Evolutionary conservation across 1,284 basidiomycete species (phyloP), one percentile per base, ranked within the genome.

Genomic region (Athelia psychrophila): DNA sequence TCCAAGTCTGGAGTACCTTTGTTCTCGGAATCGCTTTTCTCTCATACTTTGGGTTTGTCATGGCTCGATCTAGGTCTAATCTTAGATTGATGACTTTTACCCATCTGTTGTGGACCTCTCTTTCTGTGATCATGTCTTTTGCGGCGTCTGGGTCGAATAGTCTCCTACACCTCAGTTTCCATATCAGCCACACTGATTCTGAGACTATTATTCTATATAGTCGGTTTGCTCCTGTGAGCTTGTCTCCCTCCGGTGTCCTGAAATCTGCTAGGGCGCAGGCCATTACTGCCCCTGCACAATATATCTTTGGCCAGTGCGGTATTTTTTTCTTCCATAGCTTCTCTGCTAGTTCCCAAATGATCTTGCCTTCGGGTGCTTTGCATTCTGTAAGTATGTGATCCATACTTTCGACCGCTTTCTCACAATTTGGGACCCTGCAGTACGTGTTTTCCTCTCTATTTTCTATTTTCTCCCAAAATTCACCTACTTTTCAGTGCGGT

Each of bases 141-240:
- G 8, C 44, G 8, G 16, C 8, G 44, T n/a, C 9, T 27, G n/a
- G 25, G 16, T 44, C 27, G 2, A 70, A 66, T 0, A 60, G 57
- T 12, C 64, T 19, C 24, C 66, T 60, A 45, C 59, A 60, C 10
- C 66, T 40, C 2, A 69, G 36, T 36, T 58, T 61, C 69, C 68
- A 71, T 9, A 69, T 65, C 2, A 70, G 56, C 48, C 67, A 55
- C 0, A 60, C 60, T 0, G 64, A 55, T 47, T 72, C 66, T 0
- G 64, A 55, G 3, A 66, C 53, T 1, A 72, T 30, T 3, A 70
- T 67, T 2, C 59, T 52, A 51, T 56, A 67, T 0, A 70, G 62
- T 1, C 63, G 16, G 3, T 46, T 49, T 0, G 33, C 36, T 0
- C 58, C 58, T 0, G 27, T 2, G 1, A 18, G 10, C 5, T 46